phyloP scores from a whole-genome alignment of 352 stramenopile species.

The Pythium sukuiense region DNA sequence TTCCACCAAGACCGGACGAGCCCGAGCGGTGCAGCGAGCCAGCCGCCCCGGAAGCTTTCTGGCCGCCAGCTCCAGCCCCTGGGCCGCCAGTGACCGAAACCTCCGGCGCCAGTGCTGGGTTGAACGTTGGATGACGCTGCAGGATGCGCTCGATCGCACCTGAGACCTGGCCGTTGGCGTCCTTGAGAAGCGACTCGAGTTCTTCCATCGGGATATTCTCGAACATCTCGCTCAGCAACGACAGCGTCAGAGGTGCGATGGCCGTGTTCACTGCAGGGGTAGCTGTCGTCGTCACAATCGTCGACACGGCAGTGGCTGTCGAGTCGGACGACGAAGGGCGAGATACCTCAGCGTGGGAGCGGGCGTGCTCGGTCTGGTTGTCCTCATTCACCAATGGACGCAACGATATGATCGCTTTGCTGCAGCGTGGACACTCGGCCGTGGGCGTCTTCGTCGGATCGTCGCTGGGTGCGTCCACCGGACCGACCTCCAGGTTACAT shows the following conservation, averaged over 20 bases:
- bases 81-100: constrained; percentile 18
- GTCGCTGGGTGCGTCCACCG: constrained; percentile 10
- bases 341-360: constrained; percentile 3
- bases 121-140: constrained; percentile 68
- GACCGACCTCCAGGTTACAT: constrained; percentile 15
- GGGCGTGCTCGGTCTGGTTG: constrained; percentile 29
- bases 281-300: constrained; percentile 24
- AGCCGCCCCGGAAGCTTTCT: constrained; percentile 3
- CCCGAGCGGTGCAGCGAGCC: constrained; percentile 18
- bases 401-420: background rate
- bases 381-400: constrained; percentile 15
- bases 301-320: constrained; percentile 29
- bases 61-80: constrained; percentile 3
- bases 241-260: constrained; percentile 59
- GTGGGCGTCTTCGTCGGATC: constrained; percentile 9
- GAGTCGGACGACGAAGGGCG: constrained; percentile 28
- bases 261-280: constrained; percentile 5
- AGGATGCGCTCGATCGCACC: constrained; percentile 68
- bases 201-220: constrained; percentile 67
- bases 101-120: constrained; percentile 42
- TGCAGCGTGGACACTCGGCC: constrained; percentile 20
- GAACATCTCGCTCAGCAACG: constrained; percentile 71
- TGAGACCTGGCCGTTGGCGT: constrained; percentile 50
- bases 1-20: constrained; percentile 19
- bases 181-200: constrained; percentile 50